Percentiles rank a stretch among this genome's conserved stretches.
These are phyloP conservation scores for Magnolia officinalis DNA, from an alignment of 164 flowering plant genomes.

Conservation along the genomic window DNA sequence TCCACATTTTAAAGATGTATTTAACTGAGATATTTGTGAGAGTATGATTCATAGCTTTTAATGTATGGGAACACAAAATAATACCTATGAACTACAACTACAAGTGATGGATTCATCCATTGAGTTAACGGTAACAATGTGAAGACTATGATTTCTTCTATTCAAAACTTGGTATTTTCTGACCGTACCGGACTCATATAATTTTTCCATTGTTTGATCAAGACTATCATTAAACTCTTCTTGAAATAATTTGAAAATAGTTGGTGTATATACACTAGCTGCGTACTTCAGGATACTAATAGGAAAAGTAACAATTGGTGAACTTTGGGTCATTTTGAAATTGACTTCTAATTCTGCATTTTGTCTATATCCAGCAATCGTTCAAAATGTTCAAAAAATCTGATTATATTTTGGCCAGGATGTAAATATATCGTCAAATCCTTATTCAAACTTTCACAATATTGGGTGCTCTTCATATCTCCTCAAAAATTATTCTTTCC, in stretches of 20 bases:
- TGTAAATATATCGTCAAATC: background rate
- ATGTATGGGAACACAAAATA: background rate
- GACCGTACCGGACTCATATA: background rate
- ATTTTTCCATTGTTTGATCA: background rate
- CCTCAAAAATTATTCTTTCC: conserved; percentile 6
- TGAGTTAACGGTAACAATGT: background rate
- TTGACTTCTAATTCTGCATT: background rate
- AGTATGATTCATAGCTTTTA: background rate
- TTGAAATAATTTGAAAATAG: background rate
- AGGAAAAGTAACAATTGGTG: background rate
- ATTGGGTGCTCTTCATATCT: background rate
- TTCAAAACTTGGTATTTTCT: background rate
- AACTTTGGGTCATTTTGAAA: background rate
- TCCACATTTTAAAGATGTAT: conserved; percentile 9
- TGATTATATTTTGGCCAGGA: background rate
- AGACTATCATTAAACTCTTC: background rate
- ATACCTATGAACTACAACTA: conserved; percentile 9
- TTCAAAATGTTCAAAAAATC: background rate
- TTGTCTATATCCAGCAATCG: background rate
- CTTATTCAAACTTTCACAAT: background rate
- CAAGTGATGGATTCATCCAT: background rate
- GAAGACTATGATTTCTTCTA: too few species aligned
- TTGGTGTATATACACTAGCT: background rate
- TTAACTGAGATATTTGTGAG: background rate
- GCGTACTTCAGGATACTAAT: background rate